Evolutionary conservation across 768 basidiomycete genomes (phyloP), one percentile per base, ranked within the genome.

Genomic region (Amyloporia xantha): DNA sequence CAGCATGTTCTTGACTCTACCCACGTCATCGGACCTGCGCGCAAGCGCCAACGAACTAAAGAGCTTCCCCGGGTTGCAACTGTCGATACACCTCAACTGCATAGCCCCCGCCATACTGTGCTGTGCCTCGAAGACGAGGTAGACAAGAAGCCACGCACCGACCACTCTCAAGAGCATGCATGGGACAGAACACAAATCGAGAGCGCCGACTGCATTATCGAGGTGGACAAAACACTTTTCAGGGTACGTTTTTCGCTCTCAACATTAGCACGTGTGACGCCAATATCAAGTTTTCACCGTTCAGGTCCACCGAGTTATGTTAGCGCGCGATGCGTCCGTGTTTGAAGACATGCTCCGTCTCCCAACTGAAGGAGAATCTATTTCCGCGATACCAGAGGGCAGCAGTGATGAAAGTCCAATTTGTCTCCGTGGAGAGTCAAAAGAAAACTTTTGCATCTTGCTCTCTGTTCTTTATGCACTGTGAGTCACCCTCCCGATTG

Each of bases 191-290:
- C 87, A 86, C 60, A 71, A 84, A 50, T 68, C 74, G 68, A 74
- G 28, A 82, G 86, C 55, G 86, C 84, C 38, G 84, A 82, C 56
- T 84, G 81, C 54, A 69, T 86, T 15, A 60, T 88, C 40, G 68
- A 77, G 27, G 77, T 87, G 12, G 73, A 76, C 50, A 74, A 81
- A 56, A 79, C 75, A 9, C 62, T 88, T 48, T 88, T 88, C 66
- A 86, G 84, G 58, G 85, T 84, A 54, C 26, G 76, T 66, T 45
- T 24, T 15, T n/a, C 13, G n/a, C 9, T 15, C 41, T 5, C 20
- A 6, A 20, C 38, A n/a, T 35, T 9, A n/a, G 33, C 33, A n/a
- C 33, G 9, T n/a, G 33, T 35, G 33, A 49, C 37, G 46, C 45
- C 35, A n/a, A n/a, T n/a, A n/a, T n/a, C n/a, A n/a, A n/a, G n/a